Conservation (phyloP, 2,329 filamentous ascomycete genomes). For the Penicillium sp. region DNA sequence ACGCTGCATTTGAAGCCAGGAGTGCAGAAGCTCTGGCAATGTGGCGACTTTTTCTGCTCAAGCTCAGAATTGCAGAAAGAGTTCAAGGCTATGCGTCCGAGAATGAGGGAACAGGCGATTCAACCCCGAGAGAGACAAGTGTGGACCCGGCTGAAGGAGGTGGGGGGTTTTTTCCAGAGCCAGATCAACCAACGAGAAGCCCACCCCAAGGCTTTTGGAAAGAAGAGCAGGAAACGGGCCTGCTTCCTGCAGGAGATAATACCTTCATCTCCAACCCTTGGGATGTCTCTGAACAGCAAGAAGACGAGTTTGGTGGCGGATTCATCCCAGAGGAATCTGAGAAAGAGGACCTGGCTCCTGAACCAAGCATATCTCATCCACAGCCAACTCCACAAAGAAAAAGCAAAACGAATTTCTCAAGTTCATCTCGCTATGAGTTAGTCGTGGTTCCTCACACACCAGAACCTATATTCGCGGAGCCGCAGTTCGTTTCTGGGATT, state of each 20-base stretch:
- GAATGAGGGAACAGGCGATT: conserved; percentile 36
- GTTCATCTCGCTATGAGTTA: conserved; percentile 28
- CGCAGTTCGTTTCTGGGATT: not conserved
- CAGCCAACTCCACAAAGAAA: not conserved
- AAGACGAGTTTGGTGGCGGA: conserved; percentile 18
- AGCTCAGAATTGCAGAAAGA: conserved; percentile 69
- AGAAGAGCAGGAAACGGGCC: not conserved
- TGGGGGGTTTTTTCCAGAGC: conserved; percentile 43
- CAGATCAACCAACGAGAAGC: conserved; percentile 16
- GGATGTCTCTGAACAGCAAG: not conserved
- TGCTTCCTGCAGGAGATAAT: not conserved
- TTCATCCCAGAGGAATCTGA: conserved; percentile 19
- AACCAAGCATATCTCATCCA: not conserved
- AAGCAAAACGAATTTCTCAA: conserved; percentile 2
- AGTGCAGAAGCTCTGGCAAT: conserved; percentile 52
- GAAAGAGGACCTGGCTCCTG: not conserved
- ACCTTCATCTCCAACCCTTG: not conserved
- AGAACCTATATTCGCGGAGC: not conserved
- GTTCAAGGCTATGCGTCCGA: conserved; percentile 60
- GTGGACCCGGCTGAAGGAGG: conserved; percentile 29
- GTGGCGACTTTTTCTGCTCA: conserved; percentile 63
- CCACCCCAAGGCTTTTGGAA: not conserved
- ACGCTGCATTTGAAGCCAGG: conserved; percentile 60
- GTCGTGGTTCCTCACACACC: conserved; percentile 29
- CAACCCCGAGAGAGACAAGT: conserved; percentile 39